Percentiles rank a stretch among this genome's conserved stretches.
Evolutionary conservation across 2,329 filamentous ascomycete genomes (phyloP).

Genomic region (Pseudopithomyces chartarum): DNA sequence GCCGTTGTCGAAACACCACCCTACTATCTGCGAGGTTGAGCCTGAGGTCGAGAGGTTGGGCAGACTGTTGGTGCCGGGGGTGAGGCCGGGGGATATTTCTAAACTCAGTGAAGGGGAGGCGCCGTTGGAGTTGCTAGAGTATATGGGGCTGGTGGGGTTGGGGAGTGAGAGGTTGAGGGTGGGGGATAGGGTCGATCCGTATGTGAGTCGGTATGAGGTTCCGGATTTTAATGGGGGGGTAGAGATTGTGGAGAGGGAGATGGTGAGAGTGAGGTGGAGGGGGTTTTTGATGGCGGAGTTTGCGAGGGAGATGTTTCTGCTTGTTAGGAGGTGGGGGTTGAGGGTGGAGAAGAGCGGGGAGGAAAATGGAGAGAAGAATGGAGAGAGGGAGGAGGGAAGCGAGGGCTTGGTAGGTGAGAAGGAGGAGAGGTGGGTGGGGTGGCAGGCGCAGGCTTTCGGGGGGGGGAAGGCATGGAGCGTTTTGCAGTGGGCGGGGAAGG

Average conservation of each 20-base stretch:
- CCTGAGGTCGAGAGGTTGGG: conserved; percentile 29
- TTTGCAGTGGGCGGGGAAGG: conserved; percentile 37
- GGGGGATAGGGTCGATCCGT: conserved; percentile 67
- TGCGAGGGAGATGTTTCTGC: conserved; percentile 34
- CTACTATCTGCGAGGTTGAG: conserved; percentile 29
- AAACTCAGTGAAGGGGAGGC: conserved; percentile 64
- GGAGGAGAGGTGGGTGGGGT: conserved; percentile 33
- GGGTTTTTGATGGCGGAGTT: conserved; percentile 49
- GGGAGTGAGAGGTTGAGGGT: conserved; percentile 66
- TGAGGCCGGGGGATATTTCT: conserved; percentile 20
- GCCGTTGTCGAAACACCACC: conserved; percentile 37
- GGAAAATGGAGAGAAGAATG: no score
- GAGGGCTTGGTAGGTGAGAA: no score
- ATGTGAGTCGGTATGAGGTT: conserved; percentile 69
- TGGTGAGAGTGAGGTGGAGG: conserved; percentile 49
- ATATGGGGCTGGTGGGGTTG: conserved; percentile 71
- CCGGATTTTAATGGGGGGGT: conserved; percentile 49
- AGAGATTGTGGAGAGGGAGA: conserved; percentile 14
- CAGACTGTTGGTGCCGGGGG: conserved; percentile 36
- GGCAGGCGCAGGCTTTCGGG: conserved; percentile 38
- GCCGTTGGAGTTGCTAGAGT: conserved; percentile 71
- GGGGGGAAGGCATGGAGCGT: conserved; percentile 33
- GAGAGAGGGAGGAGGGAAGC: no score
- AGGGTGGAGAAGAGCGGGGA: conserved; percentile 18
- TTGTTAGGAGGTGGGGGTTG: conserved; percentile 24